A percentile compares a stretch with the other conserved stretches of the same genome.
Conservation (phyloP, 805 yeast species). For the Nakazawaea siamensis region DNA sequence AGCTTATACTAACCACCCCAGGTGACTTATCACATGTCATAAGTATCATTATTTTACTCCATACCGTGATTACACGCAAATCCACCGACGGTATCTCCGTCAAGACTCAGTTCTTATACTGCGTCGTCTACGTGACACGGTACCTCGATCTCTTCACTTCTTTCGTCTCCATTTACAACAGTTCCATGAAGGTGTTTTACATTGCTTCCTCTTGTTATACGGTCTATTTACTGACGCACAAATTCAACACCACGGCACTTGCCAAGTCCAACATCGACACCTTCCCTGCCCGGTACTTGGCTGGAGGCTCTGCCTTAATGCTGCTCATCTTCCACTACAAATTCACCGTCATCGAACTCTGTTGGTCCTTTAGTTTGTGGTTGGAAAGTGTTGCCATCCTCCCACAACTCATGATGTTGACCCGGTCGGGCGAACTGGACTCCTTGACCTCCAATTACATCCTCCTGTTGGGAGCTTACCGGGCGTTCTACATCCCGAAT, state of each 20-base stretch:
- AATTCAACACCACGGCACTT: conserved; percentile 37
- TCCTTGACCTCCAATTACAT: conserved; percentile 86
- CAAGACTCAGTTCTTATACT: conserved; percentile 80
- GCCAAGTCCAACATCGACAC: conserved; percentile 58
- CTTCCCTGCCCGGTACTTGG: conserved; percentile 64
- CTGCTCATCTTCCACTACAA: conserved; percentile 60
- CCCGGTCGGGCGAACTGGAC: conserved; percentile 82
- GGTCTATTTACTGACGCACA: conserved; percentile 57
- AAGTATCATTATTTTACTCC: conserved; percentile 68
- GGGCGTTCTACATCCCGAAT: conserved; percentile 87
- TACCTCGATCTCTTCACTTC: conserved; percentile 56
- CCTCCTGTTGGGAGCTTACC: conserved; percentile 85
- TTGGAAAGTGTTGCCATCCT: conserved; percentile 85
- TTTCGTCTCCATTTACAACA: conserved; percentile 64
- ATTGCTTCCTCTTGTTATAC: conserved; percentile 70
- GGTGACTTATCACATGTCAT: conserved; percentile 83
- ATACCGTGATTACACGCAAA: conserved; percentile 52
- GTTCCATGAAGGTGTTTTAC: conserved; percentile 75
- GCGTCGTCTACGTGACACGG: conserved; percentile 62
- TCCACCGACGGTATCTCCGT: conserved; percentile 80
- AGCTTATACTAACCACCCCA: conserved; percentile 2
- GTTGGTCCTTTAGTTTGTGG: conserved; percentile 92
- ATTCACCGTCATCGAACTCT: conserved; percentile 51
- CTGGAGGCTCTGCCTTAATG: conserved; percentile 50
- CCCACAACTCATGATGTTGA: conserved; percentile 88